A percentile compares a stretch with the other conserved stretches of the same genome.
These are phyloP conservation scores for Exutisphaerella laricina DNA, from an alignment of 2,329 filamentous ascomycete genomes.

Conservation along the genomic window DNA sequence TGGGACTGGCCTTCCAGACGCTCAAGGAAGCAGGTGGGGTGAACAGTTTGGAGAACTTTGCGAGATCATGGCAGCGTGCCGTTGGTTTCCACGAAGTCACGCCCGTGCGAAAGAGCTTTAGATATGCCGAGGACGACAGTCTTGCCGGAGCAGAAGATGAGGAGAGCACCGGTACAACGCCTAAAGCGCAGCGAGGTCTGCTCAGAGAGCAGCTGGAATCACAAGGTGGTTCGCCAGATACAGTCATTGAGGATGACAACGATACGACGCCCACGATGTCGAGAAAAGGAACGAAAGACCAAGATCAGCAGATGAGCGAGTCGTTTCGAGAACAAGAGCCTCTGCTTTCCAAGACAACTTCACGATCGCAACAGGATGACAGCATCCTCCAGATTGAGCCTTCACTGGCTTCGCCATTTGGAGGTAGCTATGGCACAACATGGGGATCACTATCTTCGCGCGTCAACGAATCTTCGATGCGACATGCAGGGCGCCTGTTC, in stretches of 20 bases:
- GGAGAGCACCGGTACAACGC: constrained; percentile 48
- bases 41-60: constrained; percentile 92
- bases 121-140: constrained; percentile 39
- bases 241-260: constrained; percentile 19
- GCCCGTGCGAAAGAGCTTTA: constrained; percentile 69
- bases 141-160: constrained; percentile 42
- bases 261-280: constrained; percentile 27
- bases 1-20: constrained; percentile 47
- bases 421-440: constrained; percentile 64
- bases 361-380: constrained; percentile 31
- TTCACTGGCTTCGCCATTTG: constrained; percentile 59
- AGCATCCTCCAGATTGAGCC: constrained; percentile 47
- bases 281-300: constrained; percentile 6
- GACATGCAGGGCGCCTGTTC: constrained; percentile 50
- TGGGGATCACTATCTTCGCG: constrained; percentile 56
- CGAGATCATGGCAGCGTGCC: constrained; percentile 85
- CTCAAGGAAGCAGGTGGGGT: constrained; percentile 73
- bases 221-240: constrained; percentile 15
- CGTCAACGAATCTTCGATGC: constrained; percentile 52
- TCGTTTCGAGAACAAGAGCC: constrained; percentile 24
- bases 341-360: constrained; percentile 24
- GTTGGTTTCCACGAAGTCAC: constrained; percentile 84
- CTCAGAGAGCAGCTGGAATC: constrained; percentile 28
- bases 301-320: constrained; percentile 10
- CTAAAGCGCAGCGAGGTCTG: constrained; percentile 30